A percentile compares a stretch with the other conserved stretches of the same genome.
Conservation (phyloP, 2,329 filamentous ascomycete species). For the Corniculantispora saksenae region DNA sequence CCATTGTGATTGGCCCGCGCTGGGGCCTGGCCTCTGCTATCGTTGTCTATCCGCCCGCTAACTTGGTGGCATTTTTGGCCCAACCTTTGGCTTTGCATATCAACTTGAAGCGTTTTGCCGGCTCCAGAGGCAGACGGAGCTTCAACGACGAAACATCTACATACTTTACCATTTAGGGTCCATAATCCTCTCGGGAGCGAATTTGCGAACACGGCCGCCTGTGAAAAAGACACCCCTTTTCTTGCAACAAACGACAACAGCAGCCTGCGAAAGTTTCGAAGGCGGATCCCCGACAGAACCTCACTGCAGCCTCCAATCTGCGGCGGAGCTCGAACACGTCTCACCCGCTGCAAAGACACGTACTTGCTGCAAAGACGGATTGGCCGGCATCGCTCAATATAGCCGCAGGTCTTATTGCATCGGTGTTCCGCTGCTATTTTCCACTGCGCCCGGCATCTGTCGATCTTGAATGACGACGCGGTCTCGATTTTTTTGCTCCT, state of each 20-base stretch:
- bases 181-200: not conserved
- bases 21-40: not conserved
- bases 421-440: not conserved
- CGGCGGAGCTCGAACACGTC: not conserved
- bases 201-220: not conserved
- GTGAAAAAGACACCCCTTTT: not conserved
- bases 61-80: constrained; percentile 3
- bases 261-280: not conserved
- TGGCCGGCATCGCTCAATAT: not conserved
- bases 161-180: too few species aligned
- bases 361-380: not conserved
- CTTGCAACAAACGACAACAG: not conserved
- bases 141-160: not conserved
- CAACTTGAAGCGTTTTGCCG: constrained; percentile 2
- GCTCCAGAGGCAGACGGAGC: not conserved
- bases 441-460: not conserved
- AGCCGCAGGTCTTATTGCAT: not conserved
- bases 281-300: constrained; percentile 8
- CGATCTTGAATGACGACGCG: not conserved
- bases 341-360: not conserved
- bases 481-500: not conserved
- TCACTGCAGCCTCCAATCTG: not conserved
- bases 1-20: constrained; percentile 1
- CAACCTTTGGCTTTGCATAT: constrained; percentile 8
- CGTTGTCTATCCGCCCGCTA: constrained; percentile 11